phyloP scores from a whole-genome alignment of 2,329 filamentous ascomycete species.

The Talaromyces rugulosus region DNA sequence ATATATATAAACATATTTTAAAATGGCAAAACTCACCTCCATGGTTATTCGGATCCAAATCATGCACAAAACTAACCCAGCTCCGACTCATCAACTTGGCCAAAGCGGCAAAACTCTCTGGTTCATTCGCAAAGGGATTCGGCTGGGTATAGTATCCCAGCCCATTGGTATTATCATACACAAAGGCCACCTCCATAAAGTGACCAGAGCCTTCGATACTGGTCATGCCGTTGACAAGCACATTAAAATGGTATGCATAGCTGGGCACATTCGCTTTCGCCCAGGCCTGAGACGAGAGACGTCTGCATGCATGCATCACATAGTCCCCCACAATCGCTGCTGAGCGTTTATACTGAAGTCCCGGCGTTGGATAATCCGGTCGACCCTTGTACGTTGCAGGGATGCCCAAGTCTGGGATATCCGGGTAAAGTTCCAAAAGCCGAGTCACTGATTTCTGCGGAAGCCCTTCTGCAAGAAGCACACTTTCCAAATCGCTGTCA shows the following conservation, averaged over 20 bases:
- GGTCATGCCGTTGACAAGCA: conserved; percentile 5
- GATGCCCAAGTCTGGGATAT: conserved; percentile 6
- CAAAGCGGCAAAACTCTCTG: conserved; percentile 1
- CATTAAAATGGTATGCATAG: conserved; percentile 10
- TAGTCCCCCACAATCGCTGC: conserved; percentile 9
- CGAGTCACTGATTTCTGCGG: neutral
- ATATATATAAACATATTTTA: no score
- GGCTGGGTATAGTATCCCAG: conserved; percentile 2
- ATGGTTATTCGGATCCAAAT: conserved; percentile 10
- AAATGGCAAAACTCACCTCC: neutral
- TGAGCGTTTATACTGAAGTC: conserved; percentile 9
- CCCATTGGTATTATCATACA: conserved; percentile 7
- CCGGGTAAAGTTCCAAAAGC: conserved; percentile 5
- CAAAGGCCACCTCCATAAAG: conserved; percentile 10
- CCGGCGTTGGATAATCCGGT: neutral
- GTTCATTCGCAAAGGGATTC: conserved; percentile 10
- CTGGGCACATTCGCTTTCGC: neutral
- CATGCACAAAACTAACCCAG: conserved; percentile 11
- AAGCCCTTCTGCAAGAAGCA: neutral
- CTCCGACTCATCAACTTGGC: conserved; percentile 8
- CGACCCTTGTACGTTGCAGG: conserved; percentile 3
- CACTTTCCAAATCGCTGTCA: conserved; percentile 1
- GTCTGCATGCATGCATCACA: conserved; percentile 4
- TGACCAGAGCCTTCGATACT: neutral
- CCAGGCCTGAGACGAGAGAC: conserved; percentile 6